These are phyloP conservation scores for Thuja plicata DNA, from an alignment of 83 land plant genomes.

Conservation along the genomic window DNA sequence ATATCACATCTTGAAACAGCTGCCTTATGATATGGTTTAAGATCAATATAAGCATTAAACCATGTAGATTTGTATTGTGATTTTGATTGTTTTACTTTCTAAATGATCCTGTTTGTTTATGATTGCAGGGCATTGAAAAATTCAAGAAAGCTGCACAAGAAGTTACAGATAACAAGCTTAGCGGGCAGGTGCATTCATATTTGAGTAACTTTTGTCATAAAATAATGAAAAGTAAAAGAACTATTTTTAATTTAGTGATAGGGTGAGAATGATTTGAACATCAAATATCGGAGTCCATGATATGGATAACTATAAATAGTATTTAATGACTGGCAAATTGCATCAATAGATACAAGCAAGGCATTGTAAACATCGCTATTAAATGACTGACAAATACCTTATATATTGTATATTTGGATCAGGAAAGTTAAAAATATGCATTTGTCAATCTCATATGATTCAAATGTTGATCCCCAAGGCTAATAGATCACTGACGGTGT, in stretches of 20 bases:
- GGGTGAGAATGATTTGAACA: background rate
- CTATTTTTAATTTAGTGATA: background rate
- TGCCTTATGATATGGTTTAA: background rate
- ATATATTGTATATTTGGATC: background rate
- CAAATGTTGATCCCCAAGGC: background rate
- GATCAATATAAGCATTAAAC: background rate
- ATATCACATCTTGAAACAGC: background rate
- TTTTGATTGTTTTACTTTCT: background rate
- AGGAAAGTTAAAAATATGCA: background rate
- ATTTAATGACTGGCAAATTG: background rate
- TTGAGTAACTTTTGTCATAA: background rate
- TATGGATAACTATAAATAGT: background rate
- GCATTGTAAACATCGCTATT: background rate
- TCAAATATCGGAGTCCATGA: background rate
- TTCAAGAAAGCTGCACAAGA: conserved; percentile 91
- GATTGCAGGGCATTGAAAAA: conserved; percentile 79
- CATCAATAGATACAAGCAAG: background rate
- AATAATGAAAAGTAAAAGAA: background rate
- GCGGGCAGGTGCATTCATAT: conserved; percentile 70
- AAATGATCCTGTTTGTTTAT: background rate
- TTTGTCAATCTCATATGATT: background rate
- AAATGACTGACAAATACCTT: background rate
- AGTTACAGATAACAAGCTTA: conserved; percentile 57
- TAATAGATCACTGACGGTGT: background rate
- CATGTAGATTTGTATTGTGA: background rate